phyloP scores from a whole-genome alignment of 768 basidiomycete species.

The Pleurotus djamor region DNA sequence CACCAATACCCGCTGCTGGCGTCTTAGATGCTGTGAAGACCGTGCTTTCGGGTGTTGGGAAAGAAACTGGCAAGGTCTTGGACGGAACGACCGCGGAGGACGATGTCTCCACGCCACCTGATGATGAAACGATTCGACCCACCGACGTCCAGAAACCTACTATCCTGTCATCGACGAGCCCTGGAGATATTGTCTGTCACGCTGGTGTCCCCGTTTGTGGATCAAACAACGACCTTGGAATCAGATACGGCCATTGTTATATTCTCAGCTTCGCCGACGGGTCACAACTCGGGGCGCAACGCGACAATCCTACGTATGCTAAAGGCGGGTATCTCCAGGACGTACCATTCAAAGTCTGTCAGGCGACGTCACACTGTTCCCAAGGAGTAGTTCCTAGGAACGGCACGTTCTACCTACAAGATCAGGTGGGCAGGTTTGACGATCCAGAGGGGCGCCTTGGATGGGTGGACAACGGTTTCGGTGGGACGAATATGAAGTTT shows the following conservation, averaged over 20 bases:
- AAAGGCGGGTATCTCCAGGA: not conserved
- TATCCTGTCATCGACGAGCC: not conserved
- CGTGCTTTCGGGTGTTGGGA: not conserved
- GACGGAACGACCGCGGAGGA: not conserved
- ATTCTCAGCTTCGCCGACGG: not conserved
- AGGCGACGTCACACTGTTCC: not conserved
- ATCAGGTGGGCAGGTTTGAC: not conserved
- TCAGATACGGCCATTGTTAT: not conserved
- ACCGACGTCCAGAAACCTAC: not conserved
- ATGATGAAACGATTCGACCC: not conserved
- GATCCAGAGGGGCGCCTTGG: not conserved
- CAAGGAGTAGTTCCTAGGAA: not conserved
- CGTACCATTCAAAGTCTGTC: not conserved
- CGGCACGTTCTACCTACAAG: not conserved
- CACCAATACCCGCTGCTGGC: not conserved
- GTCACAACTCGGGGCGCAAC: not conserved
- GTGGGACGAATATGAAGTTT: not conserved
- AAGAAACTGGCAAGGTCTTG: not conserved
- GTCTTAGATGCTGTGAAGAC: not conserved
- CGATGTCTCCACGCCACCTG: not conserved
- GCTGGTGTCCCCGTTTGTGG: not conserved
- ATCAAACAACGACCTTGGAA: not conserved
- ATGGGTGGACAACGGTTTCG: not conserved
- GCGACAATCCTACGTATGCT: not conserved
- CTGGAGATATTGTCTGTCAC: not conserved